Evolutionary conservation across 768 basidiomycete genomes (phyloP), one percentile per base, ranked within the genome.

Genomic region (Leucosporidium creatinivorum): DNA sequence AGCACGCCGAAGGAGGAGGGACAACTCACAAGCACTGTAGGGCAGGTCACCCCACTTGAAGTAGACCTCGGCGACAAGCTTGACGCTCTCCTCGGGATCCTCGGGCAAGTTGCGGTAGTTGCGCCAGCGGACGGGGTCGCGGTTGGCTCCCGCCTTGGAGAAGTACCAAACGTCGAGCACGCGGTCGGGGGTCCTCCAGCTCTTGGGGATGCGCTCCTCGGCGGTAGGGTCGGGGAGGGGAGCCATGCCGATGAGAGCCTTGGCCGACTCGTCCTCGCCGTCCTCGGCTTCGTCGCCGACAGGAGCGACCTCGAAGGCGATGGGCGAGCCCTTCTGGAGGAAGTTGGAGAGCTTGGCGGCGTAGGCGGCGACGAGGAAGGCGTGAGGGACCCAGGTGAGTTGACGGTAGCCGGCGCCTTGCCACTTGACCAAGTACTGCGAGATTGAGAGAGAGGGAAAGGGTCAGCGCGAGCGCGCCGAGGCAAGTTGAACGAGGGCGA

Each of bases 121-220:
- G 12, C 21, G 39, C 17, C 56, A 17, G 33, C n/a, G 28, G 2
- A 62, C 33, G 1, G 25, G 12, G 39, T 44, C 39, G 30, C 8
- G 10, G 21, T 47, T 49, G 23, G 50, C 61, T 0, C 44, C 10
- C 8, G 18, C 6, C 31, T 26, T 62, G 23, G 56, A 58, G 13
- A 7, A 28, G 63, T 61, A 72, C 26, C 85, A 79, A 28, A 93
- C 80, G 72, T 96, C 91, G 44, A 99, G 81, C 31, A 98, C 82
- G n/a, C 93, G 86, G 74, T 94, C 93, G n/a, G 91, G 81, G 0
- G 88, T 91, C 78, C 86, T 87, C 94, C 94, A 97, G 10, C 84
- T 81, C 1, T 79, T 79, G 10, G 92, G 91, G 28, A 72, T 61
- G 65, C 84, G 82, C 21, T 78, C 79, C 72, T 89, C 85, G 3